Conservation (phyloP, 257 asterid genomes). For the Ocimum tenuiflorum region DNA sequence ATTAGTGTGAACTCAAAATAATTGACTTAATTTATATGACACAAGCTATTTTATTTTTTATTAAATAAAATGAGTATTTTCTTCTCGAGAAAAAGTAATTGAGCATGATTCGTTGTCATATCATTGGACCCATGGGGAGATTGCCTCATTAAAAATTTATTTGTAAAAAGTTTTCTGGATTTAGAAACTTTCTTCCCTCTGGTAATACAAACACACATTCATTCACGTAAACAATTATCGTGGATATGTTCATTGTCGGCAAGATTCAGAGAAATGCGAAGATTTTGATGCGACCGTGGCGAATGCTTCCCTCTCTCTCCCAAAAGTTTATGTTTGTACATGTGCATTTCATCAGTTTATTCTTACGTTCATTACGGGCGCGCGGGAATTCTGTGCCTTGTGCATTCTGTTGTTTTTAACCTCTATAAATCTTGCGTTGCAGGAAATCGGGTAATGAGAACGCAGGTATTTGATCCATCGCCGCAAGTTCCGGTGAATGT, state of each 20-base stretch:
- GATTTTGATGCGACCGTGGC: slow-evolving; percentile 16
- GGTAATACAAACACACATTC: neutral
- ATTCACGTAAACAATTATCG: slow-evolving; percentile 7
- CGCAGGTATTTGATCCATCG: slow-evolving; percentile 30
- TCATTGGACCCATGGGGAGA: too few species aligned
- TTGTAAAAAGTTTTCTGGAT: neutral
- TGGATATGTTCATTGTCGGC: neutral
- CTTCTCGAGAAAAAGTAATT: too few species aligned
- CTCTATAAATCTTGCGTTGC: slow-evolving; percentile 17
- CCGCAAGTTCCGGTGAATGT: slow-evolving; percentile 11
- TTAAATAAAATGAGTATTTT: too few species aligned
- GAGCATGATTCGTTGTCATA: too few species aligned
- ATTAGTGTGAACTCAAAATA: too few species aligned
- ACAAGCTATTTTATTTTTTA: too few species aligned
- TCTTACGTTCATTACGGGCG: slow-evolving; percentile 1
- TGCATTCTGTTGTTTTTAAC: neutral
- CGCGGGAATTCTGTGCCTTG: slow-evolving; percentile 6
- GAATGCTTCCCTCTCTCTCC: neutral
- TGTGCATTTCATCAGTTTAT: neutral
- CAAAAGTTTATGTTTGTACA: neutral
- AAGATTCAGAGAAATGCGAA: neutral
- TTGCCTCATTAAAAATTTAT: too few species aligned
- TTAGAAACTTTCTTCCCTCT: neutral
- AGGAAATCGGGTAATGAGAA: slow-evolving; percentile 28
- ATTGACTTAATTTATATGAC: too few species aligned